A percentile compares a stretch with the other conserved stretches of the same genome.
Conservation (phyloP, 345 rosid genomes). For the Alliaria petiolata region DNA sequence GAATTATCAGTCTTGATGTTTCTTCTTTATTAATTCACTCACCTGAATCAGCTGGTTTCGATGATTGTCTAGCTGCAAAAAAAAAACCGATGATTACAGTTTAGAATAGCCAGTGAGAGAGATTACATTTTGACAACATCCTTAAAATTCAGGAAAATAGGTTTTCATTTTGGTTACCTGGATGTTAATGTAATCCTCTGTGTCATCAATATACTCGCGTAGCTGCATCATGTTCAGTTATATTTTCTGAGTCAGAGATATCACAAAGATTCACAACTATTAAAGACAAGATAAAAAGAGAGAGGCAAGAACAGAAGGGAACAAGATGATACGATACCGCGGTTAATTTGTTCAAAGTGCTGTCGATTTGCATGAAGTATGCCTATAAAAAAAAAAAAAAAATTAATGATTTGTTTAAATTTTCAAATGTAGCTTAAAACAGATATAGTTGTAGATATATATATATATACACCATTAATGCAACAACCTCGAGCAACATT, state of each 20-base stretch:
- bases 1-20: neutral
- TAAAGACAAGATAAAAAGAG: neutral
- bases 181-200: constrained; percentile 94
- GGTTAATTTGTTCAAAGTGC: constrained; percentile 77
- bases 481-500: constrained; percentile 84
- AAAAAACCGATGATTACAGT: neutral
- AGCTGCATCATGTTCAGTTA: constrained; percentile 48
- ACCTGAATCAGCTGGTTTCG: constrained; percentile 99
- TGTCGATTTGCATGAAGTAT: constrained; percentile 86
- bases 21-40: constrained; percentile 1
- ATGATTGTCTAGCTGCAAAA: constrained; percentile 84
- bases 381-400: constrained; percentile 50
- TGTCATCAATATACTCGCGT: constrained; percentile 90
- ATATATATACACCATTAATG: neutral
- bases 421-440: neutral
- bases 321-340: constrained; percentile 40
- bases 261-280: neutral
- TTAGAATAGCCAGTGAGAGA: neutral
- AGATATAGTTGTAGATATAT: neutral
- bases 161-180: constrained; percentile 47
- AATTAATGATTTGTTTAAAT: neutral
- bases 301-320: neutral
- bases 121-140: neutral
- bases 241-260: neutral
- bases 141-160: neutral